Percentiles rank a stretch among this genome's conserved stretches.
phyloP scores from a whole-genome alignment of 495 filamentous ascomycete genomes.

The Trichoderma gamsii region DNA sequence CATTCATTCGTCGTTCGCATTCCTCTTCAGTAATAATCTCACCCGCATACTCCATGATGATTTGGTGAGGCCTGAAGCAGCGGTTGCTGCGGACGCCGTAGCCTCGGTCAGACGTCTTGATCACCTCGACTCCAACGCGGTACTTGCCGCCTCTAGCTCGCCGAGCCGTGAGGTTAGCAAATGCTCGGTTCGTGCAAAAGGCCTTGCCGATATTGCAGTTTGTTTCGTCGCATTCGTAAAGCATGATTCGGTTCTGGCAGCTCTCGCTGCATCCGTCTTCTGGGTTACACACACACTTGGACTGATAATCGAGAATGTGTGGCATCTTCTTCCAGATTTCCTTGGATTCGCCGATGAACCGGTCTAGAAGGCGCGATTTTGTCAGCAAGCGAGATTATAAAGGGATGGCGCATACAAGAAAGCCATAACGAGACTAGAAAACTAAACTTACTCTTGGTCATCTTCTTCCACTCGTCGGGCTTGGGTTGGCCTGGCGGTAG shows the following conservation, averaged over 20 bases:
- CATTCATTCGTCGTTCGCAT: constrained; percentile 86
- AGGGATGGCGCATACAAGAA: no score
- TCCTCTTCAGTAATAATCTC: constrained; percentile 95
- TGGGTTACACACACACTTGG: constrained; percentile 69
- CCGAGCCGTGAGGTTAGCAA: constrained; percentile 70
- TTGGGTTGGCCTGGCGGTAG: constrained; percentile 80
- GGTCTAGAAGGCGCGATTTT: constrained; percentile 48
- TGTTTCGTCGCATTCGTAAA: constrained; percentile 88
- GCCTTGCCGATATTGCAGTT: constrained; percentile 73
- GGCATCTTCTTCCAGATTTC: constrained; percentile 77
- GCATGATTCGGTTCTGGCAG: constrained; percentile 92
- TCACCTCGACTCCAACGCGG: constrained; percentile 86
- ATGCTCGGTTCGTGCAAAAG: constrained; percentile 78
- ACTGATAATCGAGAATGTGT: constrained; percentile 62
- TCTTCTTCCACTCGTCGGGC: constrained; percentile 82
- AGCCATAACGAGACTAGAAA: background rate
- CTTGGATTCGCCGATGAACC: constrained; percentile 86
- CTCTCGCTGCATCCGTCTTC: constrained; percentile 79
- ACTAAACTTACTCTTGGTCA: constrained; percentile 67
- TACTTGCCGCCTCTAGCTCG: constrained; percentile 75
- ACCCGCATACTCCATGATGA: constrained; percentile 96
- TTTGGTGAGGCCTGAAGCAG: constrained; percentile 80
- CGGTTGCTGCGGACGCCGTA: constrained; percentile 89
- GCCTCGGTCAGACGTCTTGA: constrained; percentile 82
- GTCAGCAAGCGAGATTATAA: no score